phyloP scores from a whole-genome alignment of 805 yeast species.

The Spathaspora gorwiae region DNA sequence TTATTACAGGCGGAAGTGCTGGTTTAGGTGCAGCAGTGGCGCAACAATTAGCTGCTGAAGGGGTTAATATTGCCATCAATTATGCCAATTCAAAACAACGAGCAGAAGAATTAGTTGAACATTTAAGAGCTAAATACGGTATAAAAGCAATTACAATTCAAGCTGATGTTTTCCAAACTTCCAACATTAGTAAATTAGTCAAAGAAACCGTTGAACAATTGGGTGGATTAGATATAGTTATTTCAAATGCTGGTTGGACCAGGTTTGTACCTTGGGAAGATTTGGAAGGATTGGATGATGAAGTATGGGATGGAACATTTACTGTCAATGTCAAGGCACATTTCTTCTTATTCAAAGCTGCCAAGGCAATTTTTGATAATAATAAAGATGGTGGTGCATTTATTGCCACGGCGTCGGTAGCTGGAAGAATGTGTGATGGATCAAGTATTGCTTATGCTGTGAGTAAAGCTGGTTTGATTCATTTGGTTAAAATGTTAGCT shows the following conservation, averaged over 20 bases:
- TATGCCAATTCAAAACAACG: constrained; percentile 23
- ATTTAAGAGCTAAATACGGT: constrained; percentile 9
- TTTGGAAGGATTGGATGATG: constrained; percentile 25
- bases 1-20: constrained; percentile 17
- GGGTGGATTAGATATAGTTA: constrained; percentile 31
- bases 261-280: constrained; percentile 24
- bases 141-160: constrained; percentile 15
- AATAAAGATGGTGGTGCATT: constrained; percentile 20
- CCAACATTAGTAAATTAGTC: constrained; percentile 18
- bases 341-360: constrained; percentile 24
- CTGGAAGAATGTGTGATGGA: constrained; percentile 22
- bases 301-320: constrained; percentile 26
- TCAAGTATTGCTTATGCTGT: constrained; percentile 33
- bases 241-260: constrained; percentile 38
- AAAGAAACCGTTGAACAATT: constrained; percentile 17
- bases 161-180: constrained; percentile 21
- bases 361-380: constrained; percentile 21
- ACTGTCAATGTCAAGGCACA: constrained; percentile 26
- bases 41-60: constrained; percentile 29
- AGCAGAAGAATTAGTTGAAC: constrained; percentile 20
- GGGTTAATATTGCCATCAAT: constrained; percentile 27
- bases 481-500: constrained; percentile 17
- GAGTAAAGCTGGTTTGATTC: constrained; percentile 19
- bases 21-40: constrained; percentile 33
- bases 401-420: constrained; percentile 22